Conservation (phyloP, 179 eudicot species). For the Nepenthes alata region DNA sequence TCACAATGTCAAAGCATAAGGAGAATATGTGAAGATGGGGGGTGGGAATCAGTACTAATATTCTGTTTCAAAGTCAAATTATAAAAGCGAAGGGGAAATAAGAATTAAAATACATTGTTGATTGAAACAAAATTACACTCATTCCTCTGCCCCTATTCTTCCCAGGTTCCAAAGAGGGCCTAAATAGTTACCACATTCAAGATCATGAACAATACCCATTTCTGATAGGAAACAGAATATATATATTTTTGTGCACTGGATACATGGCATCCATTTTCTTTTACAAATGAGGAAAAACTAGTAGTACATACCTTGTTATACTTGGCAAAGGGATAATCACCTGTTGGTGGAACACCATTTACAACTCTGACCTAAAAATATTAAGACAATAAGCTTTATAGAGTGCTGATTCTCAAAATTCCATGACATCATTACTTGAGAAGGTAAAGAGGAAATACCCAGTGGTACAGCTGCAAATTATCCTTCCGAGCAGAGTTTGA, state of each 20-base stretch:
- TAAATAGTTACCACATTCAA: neutral
- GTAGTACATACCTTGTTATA: slow-evolving; percentile 56
- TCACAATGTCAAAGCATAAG: too few relatives aligned
- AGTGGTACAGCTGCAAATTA: slow-evolving; percentile 76
- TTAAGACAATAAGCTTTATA: neutral
- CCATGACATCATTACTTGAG: neutral
- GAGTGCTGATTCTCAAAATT: neutral
- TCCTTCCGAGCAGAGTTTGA: slow-evolving; percentile 86
- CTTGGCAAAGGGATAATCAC: slow-evolving; percentile 94
- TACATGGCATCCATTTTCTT: too few relatives aligned
- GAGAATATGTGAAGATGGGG: too few relatives aligned
- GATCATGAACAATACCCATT: neutral
- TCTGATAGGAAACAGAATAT: neutral
- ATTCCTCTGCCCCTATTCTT: too few relatives aligned
- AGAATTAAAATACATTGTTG: too few relatives aligned
- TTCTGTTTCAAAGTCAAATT: too few relatives aligned
- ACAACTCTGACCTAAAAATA: slow-evolving; percentile 78
- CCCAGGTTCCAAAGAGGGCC: too few relatives aligned
- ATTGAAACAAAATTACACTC: too few relatives aligned
- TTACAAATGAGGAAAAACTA: neutral
- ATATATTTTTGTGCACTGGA: neutral
- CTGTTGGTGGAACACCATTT: slow-evolving; percentile 84
- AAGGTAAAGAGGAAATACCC: slow-evolving; percentile 43
- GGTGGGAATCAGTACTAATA: too few relatives aligned
- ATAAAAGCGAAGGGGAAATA: too few relatives aligned